These are phyloP conservation scores for Russula ochroleuca DNA, from an alignment of 768 basidiomycete species.

Conservation along the genomic window DNA sequence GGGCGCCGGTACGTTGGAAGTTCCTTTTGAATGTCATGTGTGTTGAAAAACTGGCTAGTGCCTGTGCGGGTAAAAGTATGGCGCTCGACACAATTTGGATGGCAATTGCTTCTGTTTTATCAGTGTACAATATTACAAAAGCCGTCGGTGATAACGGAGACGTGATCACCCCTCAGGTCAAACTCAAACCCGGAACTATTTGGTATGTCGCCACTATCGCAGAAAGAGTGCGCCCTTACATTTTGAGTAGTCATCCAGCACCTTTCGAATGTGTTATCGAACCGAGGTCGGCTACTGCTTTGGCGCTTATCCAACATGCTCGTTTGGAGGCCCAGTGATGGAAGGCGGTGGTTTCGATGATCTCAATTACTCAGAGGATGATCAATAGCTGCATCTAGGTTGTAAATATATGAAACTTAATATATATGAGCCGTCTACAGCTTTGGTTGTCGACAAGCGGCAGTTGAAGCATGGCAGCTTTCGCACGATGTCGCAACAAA, in stretches of 20 bases:
- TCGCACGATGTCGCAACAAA: not conserved
- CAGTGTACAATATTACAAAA: slow-evolving; percentile 24
- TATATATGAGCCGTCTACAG: not conserved
- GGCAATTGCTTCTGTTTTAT: slow-evolving; percentile 24
- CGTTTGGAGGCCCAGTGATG: slow-evolving; percentile 6
- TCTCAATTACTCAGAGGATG: not conserved
- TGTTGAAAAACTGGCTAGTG: not conserved
- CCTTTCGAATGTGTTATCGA: slow-evolving; percentile 23
- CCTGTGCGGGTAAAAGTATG: slow-evolving; percentile 24
- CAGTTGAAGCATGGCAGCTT: not conserved
- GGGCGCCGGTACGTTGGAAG: slow-evolving; percentile 24
- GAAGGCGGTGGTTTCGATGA: not conserved
- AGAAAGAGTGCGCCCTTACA: not conserved
- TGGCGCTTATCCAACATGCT: slow-evolving; percentile 23
- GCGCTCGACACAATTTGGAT: slow-evolving; percentile 28
- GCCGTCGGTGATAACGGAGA: slow-evolving; percentile 18
- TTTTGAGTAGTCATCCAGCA: slow-evolving; percentile 12
- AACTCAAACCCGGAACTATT: slow-evolving; percentile 12
- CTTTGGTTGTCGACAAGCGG: not conserved
- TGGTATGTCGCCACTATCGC: not conserved
- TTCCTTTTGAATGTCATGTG: not conserved
- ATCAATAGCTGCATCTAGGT: not conserved
- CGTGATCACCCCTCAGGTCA: slow-evolving; percentile 23
- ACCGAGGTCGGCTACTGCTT: slow-evolving; percentile 19
- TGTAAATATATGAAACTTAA: no score